Evolutionary conservation across 2,329 filamentous ascomycete species (phyloP).

Genomic region (Alternaria tenuissima): DNA sequence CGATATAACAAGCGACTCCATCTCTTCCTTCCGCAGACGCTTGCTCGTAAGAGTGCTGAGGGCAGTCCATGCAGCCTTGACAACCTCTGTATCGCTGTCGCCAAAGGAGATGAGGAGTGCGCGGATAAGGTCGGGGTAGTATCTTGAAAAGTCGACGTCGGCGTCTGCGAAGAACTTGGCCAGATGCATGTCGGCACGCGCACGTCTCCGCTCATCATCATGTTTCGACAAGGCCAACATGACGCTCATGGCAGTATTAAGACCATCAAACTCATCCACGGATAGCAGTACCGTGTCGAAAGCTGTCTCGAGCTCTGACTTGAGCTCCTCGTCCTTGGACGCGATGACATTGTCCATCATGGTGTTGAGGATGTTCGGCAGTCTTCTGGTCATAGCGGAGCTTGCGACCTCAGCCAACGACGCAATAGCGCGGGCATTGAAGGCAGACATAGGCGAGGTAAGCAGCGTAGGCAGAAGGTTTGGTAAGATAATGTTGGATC

Average conservation of each 20-base stretch:
- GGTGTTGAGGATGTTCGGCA: conserved; percentile 90
- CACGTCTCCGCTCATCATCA: conserved; percentile 86
- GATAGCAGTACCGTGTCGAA: conserved; percentile 91
- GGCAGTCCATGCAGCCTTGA: conserved; percentile 89
- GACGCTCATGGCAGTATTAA: conserved; percentile 95
- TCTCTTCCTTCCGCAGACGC: conserved; percentile 92
- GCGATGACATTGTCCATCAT: conserved; percentile 92
- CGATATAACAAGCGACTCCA: conserved; percentile 89
- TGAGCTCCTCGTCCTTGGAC: conserved; percentile 77
- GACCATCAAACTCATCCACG: conserved; percentile 93
- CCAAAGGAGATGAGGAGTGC: conserved; percentile 91
- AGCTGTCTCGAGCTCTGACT: conserved; percentile 75
- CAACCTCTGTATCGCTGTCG: conserved; percentile 81
- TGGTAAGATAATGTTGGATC: conserved; percentile 95
- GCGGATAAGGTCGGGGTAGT: conserved; percentile 94
- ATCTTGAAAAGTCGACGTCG: conserved; percentile 89
- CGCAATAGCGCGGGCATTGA: conserved; percentile 93
- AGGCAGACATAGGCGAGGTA: conserved; percentile 86
- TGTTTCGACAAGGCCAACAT: conserved; percentile 89
- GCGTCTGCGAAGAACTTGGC: conserved; percentile 84
- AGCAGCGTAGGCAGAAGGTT: conserved; percentile 95
- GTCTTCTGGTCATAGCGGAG: conserved; percentile 85
- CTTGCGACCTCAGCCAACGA: conserved; percentile 93
- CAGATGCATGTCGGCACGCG: conserved; percentile 79
- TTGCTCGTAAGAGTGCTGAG: conserved; percentile 83